Evolutionary conservation across 2,329 filamentous ascomycete genomes (phyloP), one percentile per base, ranked within the genome.

Genomic region (Fusarium robinianum): DNA sequence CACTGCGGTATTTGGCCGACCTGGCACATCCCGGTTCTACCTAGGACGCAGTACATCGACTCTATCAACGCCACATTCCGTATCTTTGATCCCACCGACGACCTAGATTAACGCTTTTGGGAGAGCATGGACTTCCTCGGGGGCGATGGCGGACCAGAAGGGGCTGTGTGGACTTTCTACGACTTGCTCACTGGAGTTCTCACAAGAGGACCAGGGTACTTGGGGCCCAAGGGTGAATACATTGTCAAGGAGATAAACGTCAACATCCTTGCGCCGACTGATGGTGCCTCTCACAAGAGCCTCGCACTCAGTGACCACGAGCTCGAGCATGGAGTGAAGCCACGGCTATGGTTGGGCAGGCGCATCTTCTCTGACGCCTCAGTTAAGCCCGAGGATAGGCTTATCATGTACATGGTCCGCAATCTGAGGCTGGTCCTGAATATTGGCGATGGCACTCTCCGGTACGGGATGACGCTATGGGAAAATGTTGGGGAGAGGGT

Each of bases 71-170:
- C 33, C 11, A 41, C 29, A 0, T 4, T 54, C 3, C 51, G 51
- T 6, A 31, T 54, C 2, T 54, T 54, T 16, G 26, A 41, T 3
- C 46, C 46, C 4, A 38, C 46, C 2, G 27, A 38, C 2, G 37
- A 47, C 3, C 37, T 54, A 0, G 19, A 42, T 2, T 7, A n/a
- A 7, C 21, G 23, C 5, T 53, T 50, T 5, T n/a, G 14, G 2
- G 4, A 21, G 2, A 50, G 35, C 5, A 5, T 50, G 3, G 6
- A 3, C 6, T 52, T 51, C 14, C 1, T 1, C 4, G 16, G 16
- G n/a, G 23, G 42, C 0, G 4, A 8, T 6, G 23, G 19, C 8
- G 48, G 43, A 11, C 35, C 31, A 1, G 12, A 34, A 10, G 0
- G 2, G 1, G 49, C 26, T 0, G 17, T 22, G 1, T 49, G 43